Percentiles rank a stretch among this genome's conserved stretches.
Conservation (phyloP, 192 early-diverging fungal species). For the Podila clonocystis region DNA sequence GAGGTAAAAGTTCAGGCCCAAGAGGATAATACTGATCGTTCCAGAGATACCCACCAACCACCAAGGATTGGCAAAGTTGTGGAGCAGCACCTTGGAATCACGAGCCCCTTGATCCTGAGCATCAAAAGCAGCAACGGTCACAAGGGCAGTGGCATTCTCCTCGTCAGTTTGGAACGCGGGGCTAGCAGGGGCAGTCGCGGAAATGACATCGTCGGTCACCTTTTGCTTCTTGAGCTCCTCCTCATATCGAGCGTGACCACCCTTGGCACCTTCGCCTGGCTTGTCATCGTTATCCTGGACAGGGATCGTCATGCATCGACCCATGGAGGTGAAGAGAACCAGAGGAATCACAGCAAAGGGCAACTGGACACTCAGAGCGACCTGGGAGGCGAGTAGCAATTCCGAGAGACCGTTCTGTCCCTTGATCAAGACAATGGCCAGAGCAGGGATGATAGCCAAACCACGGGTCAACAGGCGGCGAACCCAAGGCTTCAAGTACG, state of each 20-base stretch:
- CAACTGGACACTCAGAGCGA: conserved; percentile 81
- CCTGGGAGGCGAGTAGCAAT: conserved; percentile 77
- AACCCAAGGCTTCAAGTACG: conserved; percentile 69
- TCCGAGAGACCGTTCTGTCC: conserved; percentile 71
- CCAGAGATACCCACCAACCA: conserved; percentile 39
- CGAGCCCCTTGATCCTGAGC: background rate
- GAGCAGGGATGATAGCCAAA: conserved; percentile 78
- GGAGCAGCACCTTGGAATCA: conserved; percentile 7
- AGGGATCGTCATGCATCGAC: conserved; percentile 60
- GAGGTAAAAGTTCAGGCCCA: conserved; percentile 60
- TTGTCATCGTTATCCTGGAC: conserved; percentile 34
- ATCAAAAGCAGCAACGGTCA: background rate
- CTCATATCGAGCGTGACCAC: conserved; percentile 7
- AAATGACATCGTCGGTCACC: background rate
- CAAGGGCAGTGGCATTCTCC: background rate
- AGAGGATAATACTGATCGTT: conserved; percentile 49
- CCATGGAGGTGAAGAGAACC: conserved; percentile 70
- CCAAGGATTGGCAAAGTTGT: conserved; percentile 50
- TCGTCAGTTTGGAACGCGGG: background rate
- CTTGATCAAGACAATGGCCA: conserved; percentile 69
- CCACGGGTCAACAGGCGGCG: conserved; percentile 76
- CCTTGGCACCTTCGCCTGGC: conserved; percentile 23
- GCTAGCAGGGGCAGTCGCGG: background rate
- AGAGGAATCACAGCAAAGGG: conserved; percentile 87
- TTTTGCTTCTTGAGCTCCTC: background rate